Evolutionary conservation across 805 yeast species (phyloP).

Genomic region (Dipodascopsis uninucleata): DNA sequence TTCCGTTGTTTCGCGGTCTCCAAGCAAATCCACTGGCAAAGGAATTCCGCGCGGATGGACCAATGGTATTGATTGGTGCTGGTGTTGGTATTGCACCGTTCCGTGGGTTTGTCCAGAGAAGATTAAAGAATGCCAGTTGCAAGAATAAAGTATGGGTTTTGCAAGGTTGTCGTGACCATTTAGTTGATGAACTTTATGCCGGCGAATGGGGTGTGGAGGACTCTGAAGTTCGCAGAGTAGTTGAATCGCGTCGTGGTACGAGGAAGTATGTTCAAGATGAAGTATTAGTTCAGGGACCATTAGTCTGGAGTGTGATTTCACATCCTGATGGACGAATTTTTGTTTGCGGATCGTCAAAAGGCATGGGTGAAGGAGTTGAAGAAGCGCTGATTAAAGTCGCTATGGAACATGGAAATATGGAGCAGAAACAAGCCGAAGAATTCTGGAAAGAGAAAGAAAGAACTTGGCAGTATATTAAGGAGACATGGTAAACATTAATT

Average conservation of each 20-base stretch:
- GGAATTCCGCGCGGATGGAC: slow-evolving; percentile 32
- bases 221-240: slow-evolving; percentile 29
- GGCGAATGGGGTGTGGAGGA: slow-evolving; percentile 33
- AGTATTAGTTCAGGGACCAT: slow-evolving; percentile 24
- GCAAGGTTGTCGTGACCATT: slow-evolving; percentile 32
- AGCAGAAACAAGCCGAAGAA: slow-evolving; percentile 22
- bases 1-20: slow-evolving; percentile 31
- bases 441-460: slow-evolving; percentile 28
- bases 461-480: slow-evolving; percentile 26
- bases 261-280: slow-evolving; percentile 33
- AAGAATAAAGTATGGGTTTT: slow-evolving; percentile 33
- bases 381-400: slow-evolving; percentile 29
- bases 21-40: slow-evolving; percentile 33
- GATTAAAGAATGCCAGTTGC: slow-evolving; percentile 30
- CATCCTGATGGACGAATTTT: slow-evolving; percentile 32
- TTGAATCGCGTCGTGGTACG: slow-evolving; percentile 31
- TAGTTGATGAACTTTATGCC: slow-evolving; percentile 31
- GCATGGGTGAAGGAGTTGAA: slow-evolving; percentile 33
- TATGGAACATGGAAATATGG: slow-evolving; percentile 22
- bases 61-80: slow-evolving; percentile 33
- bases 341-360: slow-evolving; percentile 32
- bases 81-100: slow-evolving; percentile 34
- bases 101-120: slow-evolving; percentile 33
- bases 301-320: slow-evolving; percentile 30
- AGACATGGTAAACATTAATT: slow-evolving; percentile 27